These are phyloP conservation scores for Exophiala sp. DNA, from an alignment of 2,329 filamentous ascomycete species.

Conservation along the genomic window DNA sequence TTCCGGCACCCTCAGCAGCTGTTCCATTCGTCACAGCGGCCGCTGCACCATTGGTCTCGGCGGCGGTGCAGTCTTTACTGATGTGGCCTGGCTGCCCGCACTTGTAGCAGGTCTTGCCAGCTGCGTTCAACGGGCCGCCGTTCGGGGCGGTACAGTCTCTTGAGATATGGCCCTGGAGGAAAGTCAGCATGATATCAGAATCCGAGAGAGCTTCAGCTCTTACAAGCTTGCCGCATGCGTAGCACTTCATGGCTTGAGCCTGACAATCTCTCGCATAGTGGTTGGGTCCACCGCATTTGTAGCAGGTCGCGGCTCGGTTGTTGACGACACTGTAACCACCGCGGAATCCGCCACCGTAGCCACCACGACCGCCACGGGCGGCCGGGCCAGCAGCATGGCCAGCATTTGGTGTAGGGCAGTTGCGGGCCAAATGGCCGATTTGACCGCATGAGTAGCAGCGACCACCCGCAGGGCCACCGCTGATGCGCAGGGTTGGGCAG, in stretches of 20 bases:
- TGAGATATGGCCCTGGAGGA: conserved; percentile 68
- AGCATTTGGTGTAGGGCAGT: conserved; percentile 70
- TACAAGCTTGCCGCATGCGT: conserved; percentile 83
- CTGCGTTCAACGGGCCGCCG: conserved; percentile 88
- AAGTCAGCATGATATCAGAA: not conserved
- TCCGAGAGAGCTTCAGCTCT: conserved; percentile 20
- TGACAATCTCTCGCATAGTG: conserved; percentile 98
- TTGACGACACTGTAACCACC: conserved; percentile 59
- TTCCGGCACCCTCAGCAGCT: conserved; percentile 20
- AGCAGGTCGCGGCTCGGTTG: conserved; percentile 57
- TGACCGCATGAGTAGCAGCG: conserved; percentile 97
- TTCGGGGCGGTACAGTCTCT: conserved; percentile 95
- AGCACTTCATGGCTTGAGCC: conserved; percentile 97
- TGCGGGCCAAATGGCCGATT: conserved; percentile 83
- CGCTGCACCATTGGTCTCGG: conserved; percentile 44
- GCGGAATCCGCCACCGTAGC: conserved; percentile 57
- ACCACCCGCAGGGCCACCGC: conserved; percentile 68
- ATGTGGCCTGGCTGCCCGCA: conserved; percentile 95
- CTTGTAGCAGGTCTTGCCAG: conserved; percentile 97
- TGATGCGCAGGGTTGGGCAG: conserved; percentile 92
- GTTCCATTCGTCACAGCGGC: conserved; percentile 17
- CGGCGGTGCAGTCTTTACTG: conserved; percentile 88
- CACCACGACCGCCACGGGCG: conserved; percentile 63
- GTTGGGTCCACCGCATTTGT: conserved; percentile 78
- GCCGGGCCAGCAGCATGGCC: conserved; percentile 44